Evolutionary conservation across 768 basidiomycete genomes (phyloP).

Genomic region (Pholiota molesta): DNA sequence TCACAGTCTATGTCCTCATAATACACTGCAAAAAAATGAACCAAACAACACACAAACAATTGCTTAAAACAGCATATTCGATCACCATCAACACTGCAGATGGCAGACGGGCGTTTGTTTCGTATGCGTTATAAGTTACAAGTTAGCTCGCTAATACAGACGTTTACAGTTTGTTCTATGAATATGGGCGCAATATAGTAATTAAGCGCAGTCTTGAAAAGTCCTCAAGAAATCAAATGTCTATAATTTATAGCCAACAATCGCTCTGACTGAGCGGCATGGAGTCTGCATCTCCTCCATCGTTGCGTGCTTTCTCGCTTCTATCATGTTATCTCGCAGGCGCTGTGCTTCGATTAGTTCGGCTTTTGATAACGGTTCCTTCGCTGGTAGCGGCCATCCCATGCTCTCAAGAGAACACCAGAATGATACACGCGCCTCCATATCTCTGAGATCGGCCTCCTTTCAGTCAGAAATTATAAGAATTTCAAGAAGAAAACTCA

Average conservation of each 20-base stretch:
- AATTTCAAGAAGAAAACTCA: constrained; percentile 31
- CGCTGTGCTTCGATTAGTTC: constrained; percentile 72
- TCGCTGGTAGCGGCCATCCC: constrained; percentile 60
- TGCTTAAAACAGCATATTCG: constrained; percentile 15
- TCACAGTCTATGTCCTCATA: constrained; percentile 18
- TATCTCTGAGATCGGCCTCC: constrained; percentile 47
- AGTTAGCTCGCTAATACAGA: not conserved
- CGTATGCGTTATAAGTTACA: not conserved
- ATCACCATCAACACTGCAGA: not conserved
- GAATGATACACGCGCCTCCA: constrained; percentile 62
- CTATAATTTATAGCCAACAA: constrained; percentile 60
- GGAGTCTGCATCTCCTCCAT: constrained; percentile 54
- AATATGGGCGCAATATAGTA: not conserved
- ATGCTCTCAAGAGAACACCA: constrained; percentile 65
- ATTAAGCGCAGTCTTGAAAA: not conserved
- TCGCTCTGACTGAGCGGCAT: constrained; percentile 61
- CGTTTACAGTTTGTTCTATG: not conserved
- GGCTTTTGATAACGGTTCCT: constrained; percentile 68
- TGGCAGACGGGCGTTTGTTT: not conserved
- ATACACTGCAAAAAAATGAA: constrained; percentile 33
- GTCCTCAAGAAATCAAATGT: constrained; percentile 12
- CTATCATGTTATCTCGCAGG: constrained; percentile 59
- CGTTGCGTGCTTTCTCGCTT: constrained; percentile 54
- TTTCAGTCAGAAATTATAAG: not conserved
- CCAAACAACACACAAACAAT: constrained; percentile 38